Evolutionary conservation across 2,329 filamentous ascomycete genomes (phyloP).

Genomic region (Nemania sp.): DNA sequence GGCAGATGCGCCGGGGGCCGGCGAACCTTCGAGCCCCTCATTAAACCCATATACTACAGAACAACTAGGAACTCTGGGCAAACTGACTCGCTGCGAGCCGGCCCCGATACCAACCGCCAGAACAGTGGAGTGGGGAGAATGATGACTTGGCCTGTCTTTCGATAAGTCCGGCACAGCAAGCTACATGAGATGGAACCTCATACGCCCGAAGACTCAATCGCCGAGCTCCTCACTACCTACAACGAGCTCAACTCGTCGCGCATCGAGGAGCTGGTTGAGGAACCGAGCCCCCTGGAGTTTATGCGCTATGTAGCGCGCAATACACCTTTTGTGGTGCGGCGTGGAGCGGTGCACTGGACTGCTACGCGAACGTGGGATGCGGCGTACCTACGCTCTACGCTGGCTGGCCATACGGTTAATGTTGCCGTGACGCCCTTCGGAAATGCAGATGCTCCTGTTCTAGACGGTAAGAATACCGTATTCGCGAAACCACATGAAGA

Average conservation of each 20-base stretch:
- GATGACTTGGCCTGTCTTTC: conserved; percentile 7
- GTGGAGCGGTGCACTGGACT: conserved; percentile 71
- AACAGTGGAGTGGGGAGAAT: conserved; percentile 21
- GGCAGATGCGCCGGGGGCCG: conserved; percentile 25
- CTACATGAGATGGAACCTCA: conserved; percentile 29
- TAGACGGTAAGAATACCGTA: conserved; percentile 53
- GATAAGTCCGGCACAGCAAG: neutral
- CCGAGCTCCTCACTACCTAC: conserved; percentile 74
- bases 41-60: conserved; percentile 6
- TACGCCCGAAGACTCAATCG: conserved; percentile 56
- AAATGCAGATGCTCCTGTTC: conserved; percentile 68
- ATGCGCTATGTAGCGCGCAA: conserved; percentile 82
- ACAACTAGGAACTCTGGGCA: conserved; percentile 7
- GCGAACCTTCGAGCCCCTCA: conserved; percentile 18
- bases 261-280: conserved; percentile 71
- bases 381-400: conserved; percentile 65
- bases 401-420: conserved; percentile 72
- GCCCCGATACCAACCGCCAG: conserved; percentile 7
- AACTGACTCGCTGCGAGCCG: conserved; percentile 27
- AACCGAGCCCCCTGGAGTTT: conserved; percentile 82
- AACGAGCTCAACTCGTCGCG: conserved; percentile 74
- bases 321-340: conserved; percentile 77
- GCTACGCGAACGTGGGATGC: conserved; percentile 73
- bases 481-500: conserved; percentile 82
- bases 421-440: conserved; percentile 82